Percentiles rank a stretch among this genome's conserved stretches.
Evolutionary conservation across 805 yeast species (phyloP).

Genomic region (Kodamaea lidongshanica): DNA sequence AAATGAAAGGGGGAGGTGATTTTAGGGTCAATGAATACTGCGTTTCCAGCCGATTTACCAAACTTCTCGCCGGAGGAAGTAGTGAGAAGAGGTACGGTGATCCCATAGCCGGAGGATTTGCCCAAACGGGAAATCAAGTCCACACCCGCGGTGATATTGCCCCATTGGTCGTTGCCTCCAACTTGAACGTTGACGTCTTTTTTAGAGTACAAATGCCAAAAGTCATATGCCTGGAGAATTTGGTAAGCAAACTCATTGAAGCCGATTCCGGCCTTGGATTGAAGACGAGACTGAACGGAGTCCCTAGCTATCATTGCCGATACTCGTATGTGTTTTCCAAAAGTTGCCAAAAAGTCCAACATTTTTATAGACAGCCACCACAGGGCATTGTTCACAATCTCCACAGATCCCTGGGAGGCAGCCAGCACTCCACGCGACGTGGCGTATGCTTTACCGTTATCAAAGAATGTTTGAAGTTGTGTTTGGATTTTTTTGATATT

Average conservation of each 20-base stretch:
- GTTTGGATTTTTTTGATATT: constrained; percentile 55
- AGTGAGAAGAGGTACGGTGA: constrained; percentile 86
- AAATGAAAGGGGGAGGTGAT: constrained; percentile 75
- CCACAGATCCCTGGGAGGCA: constrained; percentile 32
- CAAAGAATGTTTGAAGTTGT: constrained; percentile 61
- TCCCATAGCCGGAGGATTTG: constrained; percentile 46
- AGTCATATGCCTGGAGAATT: constrained; percentile 88
- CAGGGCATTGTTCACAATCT: constrained; percentile 55
- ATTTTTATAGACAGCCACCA: constrained; percentile 85
- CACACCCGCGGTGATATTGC: constrained; percentile 92
- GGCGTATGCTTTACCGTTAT: constrained; percentile 59
- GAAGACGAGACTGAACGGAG: constrained; percentile 70
- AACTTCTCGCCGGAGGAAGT: constrained; percentile 88
- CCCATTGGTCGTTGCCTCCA: constrained; percentile 99
- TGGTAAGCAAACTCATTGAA: constrained; percentile 94
- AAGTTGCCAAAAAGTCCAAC: constrained; percentile 69
- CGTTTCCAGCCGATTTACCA: constrained; percentile 97
- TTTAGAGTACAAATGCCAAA: constrained; percentile 65
- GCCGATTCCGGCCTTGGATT: constrained; percentile 71
- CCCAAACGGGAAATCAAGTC: constrained; percentile 68
- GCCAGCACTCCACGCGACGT: constrained; percentile 40
- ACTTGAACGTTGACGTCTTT: constrained; percentile 66
- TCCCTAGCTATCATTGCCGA: constrained; percentile 86
- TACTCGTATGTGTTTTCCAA: constrained; percentile 75
- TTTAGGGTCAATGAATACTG: constrained; percentile 74